Base-by-base conservation (phyloP, 495 filamentous ascomycete genomes). In the Podospora tetraspora region DNA sequence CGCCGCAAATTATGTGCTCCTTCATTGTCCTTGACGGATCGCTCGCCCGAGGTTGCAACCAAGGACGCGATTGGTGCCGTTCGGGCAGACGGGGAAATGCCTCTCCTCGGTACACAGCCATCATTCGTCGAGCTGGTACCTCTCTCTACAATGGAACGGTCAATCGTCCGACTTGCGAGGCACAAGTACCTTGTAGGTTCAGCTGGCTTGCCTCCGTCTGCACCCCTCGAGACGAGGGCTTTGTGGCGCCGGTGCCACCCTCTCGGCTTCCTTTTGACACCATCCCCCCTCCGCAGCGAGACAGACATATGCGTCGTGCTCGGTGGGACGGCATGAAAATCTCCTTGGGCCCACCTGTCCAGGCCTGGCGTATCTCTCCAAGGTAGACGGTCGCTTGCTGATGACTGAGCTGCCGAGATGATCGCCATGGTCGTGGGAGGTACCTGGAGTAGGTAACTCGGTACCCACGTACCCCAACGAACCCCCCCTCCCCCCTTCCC, bases 271-370 rank as follows among this genome's bases (percentile, higher is more conserved):
- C 63, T 25, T 58, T 25, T 52, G 24, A 59, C 34, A 58, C 52
- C 57, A 25, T 59, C 43, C 21, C 62, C 62, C 37, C 62, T 56
- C 23, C 27, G n/a, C 27, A 21, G 43, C 43, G 52, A 66, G 25
- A 52, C 25, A 66, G 56, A 24, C 57, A 58, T 22, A 16, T 34
- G 30, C 34, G n/a, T 59, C 34, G 29, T 66, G 65, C 43, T 32
- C 32, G 27, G 58, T 61, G n/a, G 25, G 65, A 58, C 43, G 32
- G 24, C 32, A 34, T 66, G 29, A 66, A 66, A 66, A 66, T 66
- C 65, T 66, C 65, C 65, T 61, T 61, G 58, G 65, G 43, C 30
- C 65, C 65, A 66, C 65, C 32, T 7, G 22, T 25, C 58, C 65
- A 24, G 22, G 27, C 29, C 30, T 61, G 58, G 65, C 65, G 32